Evolutionary conservation across 2,329 filamentous ascomycete genomes (phyloP).

Genomic region (Pseudopithomyces maydicus): DNA sequence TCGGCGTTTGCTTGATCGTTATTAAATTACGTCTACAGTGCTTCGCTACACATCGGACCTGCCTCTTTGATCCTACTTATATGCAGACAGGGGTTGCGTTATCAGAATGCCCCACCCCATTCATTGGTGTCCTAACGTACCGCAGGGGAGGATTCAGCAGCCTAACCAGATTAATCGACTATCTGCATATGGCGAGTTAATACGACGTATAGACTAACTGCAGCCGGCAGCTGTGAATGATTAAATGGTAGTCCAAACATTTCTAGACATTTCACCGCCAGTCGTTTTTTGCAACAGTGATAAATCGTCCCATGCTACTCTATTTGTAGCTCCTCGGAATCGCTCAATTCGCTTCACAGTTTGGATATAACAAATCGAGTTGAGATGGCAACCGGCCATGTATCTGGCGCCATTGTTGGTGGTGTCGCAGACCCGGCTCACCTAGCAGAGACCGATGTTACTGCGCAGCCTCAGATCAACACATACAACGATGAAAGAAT

Average conservation of each 20-base stretch:
- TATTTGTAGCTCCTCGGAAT: not conserved
- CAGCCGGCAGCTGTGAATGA: not conserved
- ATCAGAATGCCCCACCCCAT: not conserved
- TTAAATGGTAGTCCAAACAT: not conserved
- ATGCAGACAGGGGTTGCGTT: not conserved
- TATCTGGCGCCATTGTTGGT: not conserved
- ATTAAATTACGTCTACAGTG: not conserved
- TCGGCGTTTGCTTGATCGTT: not conserved
- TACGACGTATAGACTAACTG: not conserved
- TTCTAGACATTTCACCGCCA: not conserved
- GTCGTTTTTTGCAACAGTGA: not conserved
- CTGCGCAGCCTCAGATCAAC: not conserved
- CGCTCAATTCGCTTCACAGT: not conserved
- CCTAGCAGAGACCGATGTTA: not conserved
- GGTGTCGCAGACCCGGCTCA: not conserved
- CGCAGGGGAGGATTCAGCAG: not conserved
- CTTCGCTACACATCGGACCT: not conserved
- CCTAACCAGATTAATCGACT: not conserved
- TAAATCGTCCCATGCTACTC: too few relatives aligned
- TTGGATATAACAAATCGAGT: not conserved
- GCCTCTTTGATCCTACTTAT: not conserved
- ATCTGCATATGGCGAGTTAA: not conserved
- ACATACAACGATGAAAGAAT: conserved; percentile 15
- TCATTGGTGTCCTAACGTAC: not conserved
- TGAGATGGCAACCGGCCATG: not conserved